phyloP scores from a whole-genome alignment of 768 basidiomycete genomes.

The Leucocoprinus leucothites region DNA sequence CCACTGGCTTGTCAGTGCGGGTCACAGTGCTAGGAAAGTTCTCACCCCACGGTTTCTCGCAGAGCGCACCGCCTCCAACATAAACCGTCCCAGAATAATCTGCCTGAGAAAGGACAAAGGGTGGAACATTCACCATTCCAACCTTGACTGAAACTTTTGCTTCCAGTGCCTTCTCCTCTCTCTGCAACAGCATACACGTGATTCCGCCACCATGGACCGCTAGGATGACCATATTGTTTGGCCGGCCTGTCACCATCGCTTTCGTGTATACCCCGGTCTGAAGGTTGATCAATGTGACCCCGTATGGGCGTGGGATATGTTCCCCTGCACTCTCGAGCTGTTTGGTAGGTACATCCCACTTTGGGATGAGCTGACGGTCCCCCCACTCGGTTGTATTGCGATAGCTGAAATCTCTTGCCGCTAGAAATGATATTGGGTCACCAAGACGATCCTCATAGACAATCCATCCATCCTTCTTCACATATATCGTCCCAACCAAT shows the following conservation, averaged over 20 bases:
- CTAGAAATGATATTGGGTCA: not conserved
- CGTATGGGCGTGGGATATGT: not conserved
- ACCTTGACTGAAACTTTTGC: slow-evolving; percentile 10
- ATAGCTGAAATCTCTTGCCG: slow-evolving; percentile 11
- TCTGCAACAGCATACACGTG: slow-evolving; percentile 20
- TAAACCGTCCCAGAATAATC: slow-evolving; percentile 2
- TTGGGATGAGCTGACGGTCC: slow-evolving; percentile 8
- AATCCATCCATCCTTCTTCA: slow-evolving; percentile 14
- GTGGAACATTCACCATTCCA: slow-evolving; percentile 21
- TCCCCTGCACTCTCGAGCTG: not conserved
- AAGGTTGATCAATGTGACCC: slow-evolving; percentile 10
- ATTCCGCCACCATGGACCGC: slow-evolving; percentile 19
- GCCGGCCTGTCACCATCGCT: not conserved
- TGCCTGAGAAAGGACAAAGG: slow-evolving; percentile 17
- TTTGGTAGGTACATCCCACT: not conserved
- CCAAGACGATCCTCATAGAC: slow-evolving; percentile 11
- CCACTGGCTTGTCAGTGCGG: too few relatives aligned
- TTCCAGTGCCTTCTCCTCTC: slow-evolving; percentile 5
- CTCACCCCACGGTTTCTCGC: too few relatives aligned
- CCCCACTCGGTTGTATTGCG: slow-evolving; percentile 12
- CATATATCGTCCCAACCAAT: slow-evolving; percentile 7
- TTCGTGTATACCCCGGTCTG: slow-evolving; percentile 5
- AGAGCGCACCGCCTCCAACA: not conserved
- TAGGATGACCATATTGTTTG: slow-evolving; percentile 13
- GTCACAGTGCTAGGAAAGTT: too few relatives aligned